Evolutionary conservation across 2,329 filamentous ascomycete species (phyloP).

Genomic region (Beauveria bassiana): DNA sequence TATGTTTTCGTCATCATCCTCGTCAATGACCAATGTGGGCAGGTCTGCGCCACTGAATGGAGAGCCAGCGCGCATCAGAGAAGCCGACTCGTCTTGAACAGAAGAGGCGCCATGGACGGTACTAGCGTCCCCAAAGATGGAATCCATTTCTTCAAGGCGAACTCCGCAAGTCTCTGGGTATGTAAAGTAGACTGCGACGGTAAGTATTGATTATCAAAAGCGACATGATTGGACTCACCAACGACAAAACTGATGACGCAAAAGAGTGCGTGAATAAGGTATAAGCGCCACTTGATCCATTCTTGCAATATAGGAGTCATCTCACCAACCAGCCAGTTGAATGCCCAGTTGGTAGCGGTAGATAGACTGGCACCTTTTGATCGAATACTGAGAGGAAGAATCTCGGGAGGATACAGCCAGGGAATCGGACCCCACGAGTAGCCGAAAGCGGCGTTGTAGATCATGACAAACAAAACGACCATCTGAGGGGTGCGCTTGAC

Average conservation of each 20-base stretch:
- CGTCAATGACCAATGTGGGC: slow-evolving; percentile 68
- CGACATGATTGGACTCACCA: slow-evolving; percentile 54
- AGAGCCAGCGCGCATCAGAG: slow-evolving; percentile 70
- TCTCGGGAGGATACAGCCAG: slow-evolving; percentile 98
- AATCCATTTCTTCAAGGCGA: slow-evolving; percentile 93
- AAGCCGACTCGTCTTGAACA: slow-evolving; percentile 71
- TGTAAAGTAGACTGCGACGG: slow-evolving; percentile 74
- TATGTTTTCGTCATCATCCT: slow-evolving; percentile 46
- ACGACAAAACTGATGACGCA: slow-evolving; percentile 92
- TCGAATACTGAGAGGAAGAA: slow-evolving; percentile 88
- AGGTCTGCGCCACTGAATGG: slow-evolving; percentile 68
- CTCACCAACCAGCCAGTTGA: slow-evolving; percentile 95
- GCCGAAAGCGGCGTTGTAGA: slow-evolving; percentile 96
- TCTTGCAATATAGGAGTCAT: slow-evolving; percentile 91
- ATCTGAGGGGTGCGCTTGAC: slow-evolving; percentile 68
- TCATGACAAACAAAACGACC: slow-evolving; percentile 93
- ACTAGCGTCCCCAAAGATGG: slow-evolving; percentile 86
- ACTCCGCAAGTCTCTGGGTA: slow-evolving; percentile 97
- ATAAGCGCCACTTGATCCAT: slow-evolving; percentile 86
- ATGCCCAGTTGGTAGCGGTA: slow-evolving; percentile 95
- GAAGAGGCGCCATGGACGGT: slow-evolving; percentile 72
- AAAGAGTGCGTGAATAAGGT: slow-evolving; percentile 93
- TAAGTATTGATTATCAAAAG: slow-evolving; percentile 15
- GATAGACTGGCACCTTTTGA: slow-evolving; percentile 96
- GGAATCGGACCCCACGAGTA: slow-evolving; percentile 95